Evolutionary conservation across 305 asterid species (phyloP).

Genomic region (Solanum hybrid): DNA sequence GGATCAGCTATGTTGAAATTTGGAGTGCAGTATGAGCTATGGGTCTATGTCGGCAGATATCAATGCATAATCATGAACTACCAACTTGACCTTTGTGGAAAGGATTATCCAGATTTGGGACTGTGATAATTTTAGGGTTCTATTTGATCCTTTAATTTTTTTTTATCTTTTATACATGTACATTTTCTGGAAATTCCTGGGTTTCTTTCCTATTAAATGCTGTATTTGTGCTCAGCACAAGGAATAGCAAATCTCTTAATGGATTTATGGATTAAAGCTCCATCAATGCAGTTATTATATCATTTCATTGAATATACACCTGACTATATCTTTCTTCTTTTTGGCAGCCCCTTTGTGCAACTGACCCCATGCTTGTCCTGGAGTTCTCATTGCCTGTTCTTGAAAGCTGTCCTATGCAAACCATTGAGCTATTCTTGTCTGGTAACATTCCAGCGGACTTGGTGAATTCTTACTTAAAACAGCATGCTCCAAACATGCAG

Average conservation of each 20-base stretch:
- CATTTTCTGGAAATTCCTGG: not conserved
- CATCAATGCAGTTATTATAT: not conserved
- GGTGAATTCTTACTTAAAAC: slow-evolving; percentile 87
- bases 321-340: slow-evolving; percentile 7
- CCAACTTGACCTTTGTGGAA: not conserved
- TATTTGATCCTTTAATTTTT: not conserved
- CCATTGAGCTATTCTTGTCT: slow-evolving; percentile 88
- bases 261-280: not conserved
- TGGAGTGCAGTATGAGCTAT: not conserved
- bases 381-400: slow-evolving; percentile 94
- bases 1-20: not conserved
- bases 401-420: slow-evolving; percentile 91
- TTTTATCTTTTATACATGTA: not conserved
- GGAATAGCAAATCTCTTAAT: not conserved
- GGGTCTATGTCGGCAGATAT: not conserved
- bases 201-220: not conserved
- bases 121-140: not conserved
- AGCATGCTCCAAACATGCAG: slow-evolving; percentile 97
- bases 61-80: not conserved
- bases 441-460: slow-evolving; percentile 96
- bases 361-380: slow-evolving; percentile 93
- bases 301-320: not conserved
- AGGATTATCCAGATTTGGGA: not conserved
- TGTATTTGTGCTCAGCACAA: not conserved
- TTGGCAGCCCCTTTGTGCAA: slow-evolving; percentile 84